These are phyloP conservation scores for Cryptococcus neoformans DNA, from an alignment of 1,284 basidiomycete genomes.

Conservation along the genomic window DNA sequence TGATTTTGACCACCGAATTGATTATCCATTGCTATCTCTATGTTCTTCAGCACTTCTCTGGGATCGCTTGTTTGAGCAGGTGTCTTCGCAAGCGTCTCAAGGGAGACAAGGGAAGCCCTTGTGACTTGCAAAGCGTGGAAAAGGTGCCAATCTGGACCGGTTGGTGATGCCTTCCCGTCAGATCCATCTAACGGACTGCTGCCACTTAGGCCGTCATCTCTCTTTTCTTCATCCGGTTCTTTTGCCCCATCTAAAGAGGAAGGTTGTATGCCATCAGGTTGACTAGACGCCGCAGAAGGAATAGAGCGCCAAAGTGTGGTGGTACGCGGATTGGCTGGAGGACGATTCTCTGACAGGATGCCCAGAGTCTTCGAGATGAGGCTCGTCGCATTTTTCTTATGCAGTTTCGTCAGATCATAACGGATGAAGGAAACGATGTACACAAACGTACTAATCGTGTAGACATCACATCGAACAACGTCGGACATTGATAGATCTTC, in stretches of 20 bases:
- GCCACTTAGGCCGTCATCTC: background rate
- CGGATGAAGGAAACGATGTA: background rate
- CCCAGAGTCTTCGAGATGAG: conserved; percentile 37
- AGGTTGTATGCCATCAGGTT: background rate
- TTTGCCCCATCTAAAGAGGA: too few species aligned
- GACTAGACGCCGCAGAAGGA: conserved; percentile 11
- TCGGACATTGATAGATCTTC: conserved; percentile 42
- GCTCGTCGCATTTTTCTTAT: conserved; percentile 28
- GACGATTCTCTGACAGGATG: conserved; percentile 28
- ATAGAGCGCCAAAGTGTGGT: conserved; percentile 35
- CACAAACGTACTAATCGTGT: conserved; percentile 29
- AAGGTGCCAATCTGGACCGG: conserved; percentile 34
- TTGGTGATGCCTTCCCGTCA: too few species aligned
- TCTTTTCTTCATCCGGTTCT: background rate
- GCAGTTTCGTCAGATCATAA: background rate
- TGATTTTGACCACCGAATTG: conserved; percentile 1
- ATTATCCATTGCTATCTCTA: conserved; percentile 14
- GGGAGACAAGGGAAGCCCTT: conserved; percentile 17
- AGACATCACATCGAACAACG: conserved; percentile 32
- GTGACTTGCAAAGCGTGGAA: conserved; percentile 37
- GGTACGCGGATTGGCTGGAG: conserved; percentile 39
- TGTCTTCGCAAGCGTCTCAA: conserved; percentile 19
- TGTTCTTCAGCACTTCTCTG: conserved; percentile 13
- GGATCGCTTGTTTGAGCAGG: conserved; percentile 15
- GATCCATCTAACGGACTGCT: too few species aligned